Evolutionary conservation across 129 eudicot species (phyloP).

Genomic region (Tagetes erecta): DNA sequence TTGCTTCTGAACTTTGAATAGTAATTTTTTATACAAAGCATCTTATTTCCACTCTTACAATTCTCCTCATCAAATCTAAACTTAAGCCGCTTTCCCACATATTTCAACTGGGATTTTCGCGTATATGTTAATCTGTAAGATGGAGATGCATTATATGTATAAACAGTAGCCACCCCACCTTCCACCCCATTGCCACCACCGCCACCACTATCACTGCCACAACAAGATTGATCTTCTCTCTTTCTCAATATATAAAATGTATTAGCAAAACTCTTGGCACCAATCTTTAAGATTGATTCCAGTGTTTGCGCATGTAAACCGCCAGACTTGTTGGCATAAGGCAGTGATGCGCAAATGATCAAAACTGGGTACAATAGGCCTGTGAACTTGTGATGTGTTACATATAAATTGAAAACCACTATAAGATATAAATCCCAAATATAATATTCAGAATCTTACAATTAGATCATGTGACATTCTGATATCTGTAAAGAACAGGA

Average conservation of each 20-base stretch:
- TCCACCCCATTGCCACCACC: neutral
- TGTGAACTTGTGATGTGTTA: neutral
- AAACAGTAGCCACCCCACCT: conserved; percentile 24
- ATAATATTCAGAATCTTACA: neutral
- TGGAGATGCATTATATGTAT: conserved; percentile 67
- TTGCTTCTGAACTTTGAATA: too few relatives aligned
- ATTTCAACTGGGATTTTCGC: conserved; percentile 57
- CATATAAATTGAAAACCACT: neutral
- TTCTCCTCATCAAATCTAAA: conserved; percentile 51
- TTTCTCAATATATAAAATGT: conserved; percentile 82
- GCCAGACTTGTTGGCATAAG: conserved; percentile 50
- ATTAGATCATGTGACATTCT: neutral
- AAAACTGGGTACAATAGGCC: too few relatives aligned
- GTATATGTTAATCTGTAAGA: conserved; percentile 68
- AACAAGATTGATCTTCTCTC: conserved; percentile 44
- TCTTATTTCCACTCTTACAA: conserved; percentile 20
- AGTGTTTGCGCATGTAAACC: conserved; percentile 50
- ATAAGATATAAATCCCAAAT: neutral
- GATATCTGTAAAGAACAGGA: neutral
- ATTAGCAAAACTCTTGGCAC: conserved; percentile 77
- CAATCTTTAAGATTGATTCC: conserved; percentile 72
- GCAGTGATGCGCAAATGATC: conserved; percentile 45
- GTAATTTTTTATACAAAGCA: too few relatives aligned
- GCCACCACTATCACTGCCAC: conserved; percentile 24
- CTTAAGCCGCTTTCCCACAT: conserved; percentile 82